A percentile compares a stretch with the other conserved stretches of the same genome.
phyloP scores from a whole-genome alignment of 179 eudicot species.

The Amaranthus tricolor region DNA sequence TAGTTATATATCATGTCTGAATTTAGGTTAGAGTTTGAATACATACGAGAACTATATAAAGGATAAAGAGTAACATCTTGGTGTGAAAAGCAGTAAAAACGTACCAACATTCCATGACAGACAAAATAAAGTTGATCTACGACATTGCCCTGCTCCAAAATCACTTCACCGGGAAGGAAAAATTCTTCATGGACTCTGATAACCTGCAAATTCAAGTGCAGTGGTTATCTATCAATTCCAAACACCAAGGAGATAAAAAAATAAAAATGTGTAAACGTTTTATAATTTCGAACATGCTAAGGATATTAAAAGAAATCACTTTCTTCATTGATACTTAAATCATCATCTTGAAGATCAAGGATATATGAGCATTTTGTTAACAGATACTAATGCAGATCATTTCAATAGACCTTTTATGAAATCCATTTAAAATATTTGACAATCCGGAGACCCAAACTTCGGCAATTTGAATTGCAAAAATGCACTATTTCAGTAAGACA shows the following conservation, averaged over 20 bases:
- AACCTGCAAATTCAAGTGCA: constrained; percentile 44
- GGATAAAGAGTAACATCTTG: neutral
- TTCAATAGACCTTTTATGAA: neutral
- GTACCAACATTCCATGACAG: constrained; percentile 82
- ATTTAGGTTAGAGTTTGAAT: too few relatives aligned
- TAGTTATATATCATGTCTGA: too few relatives aligned
- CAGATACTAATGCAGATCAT: neutral
- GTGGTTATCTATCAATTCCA: neutral
- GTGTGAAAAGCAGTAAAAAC: constrained; percentile 6
- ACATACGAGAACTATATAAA: too few relatives aligned
- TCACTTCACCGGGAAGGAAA: constrained; percentile 92
- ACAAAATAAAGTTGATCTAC: constrained; percentile 97
- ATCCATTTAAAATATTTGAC: neutral
- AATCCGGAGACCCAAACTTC: neutral
- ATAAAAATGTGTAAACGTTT: neutral
- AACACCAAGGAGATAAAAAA: too few relatives aligned
- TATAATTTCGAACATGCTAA: neutral
- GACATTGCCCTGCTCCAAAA: constrained; percentile 79
- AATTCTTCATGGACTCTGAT: constrained; percentile 84
- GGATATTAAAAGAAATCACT: neutral
- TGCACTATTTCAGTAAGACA: neutral
- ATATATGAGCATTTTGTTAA: neutral
- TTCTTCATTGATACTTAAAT: neutral
- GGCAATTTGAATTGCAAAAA: neutral
- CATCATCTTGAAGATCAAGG: neutral